These are phyloP conservation scores for Drechslerella coelobrocha DNA, from an alignment of 2,329 filamentous ascomycete genomes.

Conservation along the genomic window DNA sequence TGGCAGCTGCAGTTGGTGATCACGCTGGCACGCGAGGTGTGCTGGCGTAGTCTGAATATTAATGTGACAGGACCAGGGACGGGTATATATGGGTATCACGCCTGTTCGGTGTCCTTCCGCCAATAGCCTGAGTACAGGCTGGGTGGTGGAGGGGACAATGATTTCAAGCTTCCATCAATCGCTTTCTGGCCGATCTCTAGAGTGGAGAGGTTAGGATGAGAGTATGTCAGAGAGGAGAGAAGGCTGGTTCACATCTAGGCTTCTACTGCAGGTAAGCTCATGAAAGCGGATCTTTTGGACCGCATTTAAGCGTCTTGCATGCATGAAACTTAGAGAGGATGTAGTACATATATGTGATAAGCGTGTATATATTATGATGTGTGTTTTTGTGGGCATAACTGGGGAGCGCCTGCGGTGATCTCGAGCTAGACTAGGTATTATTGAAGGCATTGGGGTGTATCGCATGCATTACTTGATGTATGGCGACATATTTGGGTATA, in stretches of 20 bases:
- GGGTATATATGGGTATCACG: slow-evolving; percentile 13
- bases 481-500: neutral
- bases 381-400: too few relatives aligned
- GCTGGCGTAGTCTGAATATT: slow-evolving; percentile 21
- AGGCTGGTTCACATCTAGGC: neutral
- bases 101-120: slow-evolving; percentile 33
- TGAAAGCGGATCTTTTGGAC: neutral
- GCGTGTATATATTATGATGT: too few relatives aligned
- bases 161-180: neutral
- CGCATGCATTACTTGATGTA: neutral
- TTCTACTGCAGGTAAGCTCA: neutral
- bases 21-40: slow-evolving; percentile 35
- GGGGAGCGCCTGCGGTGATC: too few relatives aligned
- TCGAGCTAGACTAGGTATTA: too few relatives aligned
- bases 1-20: slow-evolving; percentile 25
- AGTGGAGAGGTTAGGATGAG: neutral
- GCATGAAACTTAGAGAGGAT: too few relatives aligned
- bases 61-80: slow-evolving; percentile 10
- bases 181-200: neutral
- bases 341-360: too few relatives aligned
- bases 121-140: neutral
- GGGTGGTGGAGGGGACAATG: too few relatives aligned
- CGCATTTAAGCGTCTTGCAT: neutral
- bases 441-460: too few relatives aligned
- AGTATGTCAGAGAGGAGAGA: neutral